phyloP scores from a whole-genome alignment of 345 rosid genomes.

The Populus ilicifolia region DNA sequence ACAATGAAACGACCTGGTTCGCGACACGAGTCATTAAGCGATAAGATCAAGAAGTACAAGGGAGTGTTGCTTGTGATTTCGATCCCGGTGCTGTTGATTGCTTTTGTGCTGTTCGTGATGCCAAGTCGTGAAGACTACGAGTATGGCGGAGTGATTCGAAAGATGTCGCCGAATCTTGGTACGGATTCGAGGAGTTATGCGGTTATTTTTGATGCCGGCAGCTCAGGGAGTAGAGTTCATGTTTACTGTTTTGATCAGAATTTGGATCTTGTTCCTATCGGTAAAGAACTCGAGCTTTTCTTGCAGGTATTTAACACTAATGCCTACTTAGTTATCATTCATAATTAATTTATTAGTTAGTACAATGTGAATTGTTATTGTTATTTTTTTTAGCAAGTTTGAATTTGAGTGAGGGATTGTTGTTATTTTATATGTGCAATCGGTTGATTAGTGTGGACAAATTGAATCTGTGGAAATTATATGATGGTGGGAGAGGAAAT shows the following conservation, averaged over 20 bases:
- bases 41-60: conserved; percentile 74
- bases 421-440: not conserved
- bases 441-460: no score
- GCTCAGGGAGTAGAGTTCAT: conserved; percentile 96
- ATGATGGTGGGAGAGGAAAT: not conserved
- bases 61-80: conserved; percentile 57
- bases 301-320: conserved; percentile 37
- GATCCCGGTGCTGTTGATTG: conserved; percentile 58
- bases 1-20: conserved; percentile 53
- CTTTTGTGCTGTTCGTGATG: conserved; percentile 53
- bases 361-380: not conserved
- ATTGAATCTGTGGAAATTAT: no score
- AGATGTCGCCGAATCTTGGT: conserved; percentile 34
- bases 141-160: conserved; percentile 42
- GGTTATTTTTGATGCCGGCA: conserved; percentile 88
- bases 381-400: not conserved
- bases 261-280: conserved; percentile 88
- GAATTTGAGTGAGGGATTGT: not conserved
- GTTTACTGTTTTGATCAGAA: conserved; percentile 85
- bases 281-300: conserved; percentile 84
- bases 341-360: not conserved
- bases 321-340: not conserved
- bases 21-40: conserved; percentile 54
- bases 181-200: conserved; percentile 52
- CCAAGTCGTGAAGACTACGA: conserved; percentile 44